phyloP scores from a whole-genome alignment of 495 filamentous ascomycete species.

The Podospora didyma region DNA sequence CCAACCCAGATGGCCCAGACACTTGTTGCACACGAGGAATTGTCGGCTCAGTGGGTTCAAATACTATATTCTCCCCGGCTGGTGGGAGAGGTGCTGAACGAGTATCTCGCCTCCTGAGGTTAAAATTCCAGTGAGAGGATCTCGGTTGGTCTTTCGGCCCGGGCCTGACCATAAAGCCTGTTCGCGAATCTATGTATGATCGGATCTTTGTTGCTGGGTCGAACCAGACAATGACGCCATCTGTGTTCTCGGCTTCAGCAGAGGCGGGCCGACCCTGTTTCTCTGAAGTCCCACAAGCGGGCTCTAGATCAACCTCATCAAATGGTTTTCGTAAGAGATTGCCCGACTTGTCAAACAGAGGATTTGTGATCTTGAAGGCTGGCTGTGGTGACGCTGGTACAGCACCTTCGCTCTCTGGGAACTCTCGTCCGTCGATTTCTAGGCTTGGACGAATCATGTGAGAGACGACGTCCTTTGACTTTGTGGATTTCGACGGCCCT shows the following conservation, averaged over 20 bases:
- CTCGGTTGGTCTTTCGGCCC: not conserved
- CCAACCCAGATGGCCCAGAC: slow-evolving; percentile 1
- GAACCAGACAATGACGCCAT: slow-evolving; percentile 55
- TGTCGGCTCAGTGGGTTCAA: slow-evolving; percentile 30
- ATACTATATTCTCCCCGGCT: slow-evolving; percentile 26
- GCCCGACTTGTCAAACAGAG: slow-evolving; percentile 29
- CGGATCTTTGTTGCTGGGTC: slow-evolving; percentile 60
- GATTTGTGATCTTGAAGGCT: not conserved
- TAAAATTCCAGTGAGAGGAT: too few relatives aligned
- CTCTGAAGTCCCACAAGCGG: not conserved
- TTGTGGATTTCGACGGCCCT: slow-evolving; percentile 17
- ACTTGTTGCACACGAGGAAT: slow-evolving; percentile 34
- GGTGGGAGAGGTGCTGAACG: slow-evolving; percentile 8
- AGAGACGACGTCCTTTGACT: slow-evolving; percentile 2
- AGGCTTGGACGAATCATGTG: not conserved
- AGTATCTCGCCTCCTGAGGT: too few relatives aligned
- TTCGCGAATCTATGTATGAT: slow-evolving; percentile 35
- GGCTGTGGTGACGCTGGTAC: not conserved
- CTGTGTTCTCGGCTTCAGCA: not conserved
- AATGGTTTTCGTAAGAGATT: slow-evolving; percentile 36
- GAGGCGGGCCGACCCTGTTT: not conserved
- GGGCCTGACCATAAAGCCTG: slow-evolving; percentile 24
- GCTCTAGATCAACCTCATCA: slow-evolving; percentile 14
- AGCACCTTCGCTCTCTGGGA: not conserved
- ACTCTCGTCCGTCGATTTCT: not conserved